Base-by-base conservation (phyloP, 495 filamentous ascomycete species). In the Podospora conica region DNA sequence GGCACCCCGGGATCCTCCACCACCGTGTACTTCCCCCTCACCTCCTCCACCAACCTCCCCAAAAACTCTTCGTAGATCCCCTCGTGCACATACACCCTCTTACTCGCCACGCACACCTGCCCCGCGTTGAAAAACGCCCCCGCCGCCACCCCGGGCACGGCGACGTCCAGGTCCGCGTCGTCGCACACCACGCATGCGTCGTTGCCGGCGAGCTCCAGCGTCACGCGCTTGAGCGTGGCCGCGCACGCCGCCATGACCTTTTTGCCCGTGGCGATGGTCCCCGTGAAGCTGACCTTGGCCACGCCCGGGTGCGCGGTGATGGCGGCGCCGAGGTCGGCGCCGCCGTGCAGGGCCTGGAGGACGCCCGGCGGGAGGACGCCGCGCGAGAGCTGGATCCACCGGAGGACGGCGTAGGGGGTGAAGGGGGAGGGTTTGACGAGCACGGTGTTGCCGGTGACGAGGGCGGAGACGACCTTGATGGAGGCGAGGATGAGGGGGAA, bases 61-160 rank as follows among this genome's bases (percentile, higher is more conserved):
- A 86, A 72, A 75, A 91, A 90, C 54, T 77, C 71, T 33, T 87
- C 81, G 75, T 90, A 90, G 68, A 90, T 86, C 15, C 75, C 77
- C 68, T 89, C 83, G 76, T 90, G 88, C 22, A 91, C 83, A 71
- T 90, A 90, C 65, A 91, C 78, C 5, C 88, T 82, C 74, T 90
- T 90, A 28, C 83, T 76, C 33, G 78, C 75, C 15, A 81, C 76
- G 70, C 80, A 82, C 31, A 83, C 77, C 70, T 88, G 85, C 12
- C 87, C 87, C 0, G 80, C 83, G 75, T 87, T 86, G 65, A 87
- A 83, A 63, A 89, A 86, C 0, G 81, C 81, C 48, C 84, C 81
- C 53, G 77, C 77, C 10, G 82, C 82, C 8, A 80, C 73, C 55
- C 72, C 70, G 5, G 84, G 84, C 12, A 87, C 84, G 18, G 83